Base-by-base conservation (phyloP, 768 basidiomycete genomes). In the Lactarius deliciosus region DNA sequence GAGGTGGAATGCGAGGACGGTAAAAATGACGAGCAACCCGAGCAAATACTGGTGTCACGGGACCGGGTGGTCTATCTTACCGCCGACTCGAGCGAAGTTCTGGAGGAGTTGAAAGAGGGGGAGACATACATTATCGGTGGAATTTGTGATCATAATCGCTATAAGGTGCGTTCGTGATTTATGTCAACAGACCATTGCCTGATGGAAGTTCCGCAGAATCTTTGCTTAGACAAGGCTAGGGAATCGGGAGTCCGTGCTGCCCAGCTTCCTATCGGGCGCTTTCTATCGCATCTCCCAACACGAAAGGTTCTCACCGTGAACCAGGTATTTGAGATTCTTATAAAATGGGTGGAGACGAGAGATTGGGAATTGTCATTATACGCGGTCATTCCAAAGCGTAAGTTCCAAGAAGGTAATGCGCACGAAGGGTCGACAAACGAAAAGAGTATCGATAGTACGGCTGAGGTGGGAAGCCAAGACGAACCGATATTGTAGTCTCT, bases 251-350 rank as follows among this genome's bases (percentile, higher is more conserved):
- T 98, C 63, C 85, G 88, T 53, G 90, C 94, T 47, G 97, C 95
- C 5, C 88, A 92, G 59, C 85, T 99, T 63, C 97, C 97, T 3
- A 98, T 99, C 63, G 92, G 94, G n/a, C 89, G 87, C 63, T 97
- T 92, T 75, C 80, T 98, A 41, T 82, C 89, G 54, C 84, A 89
- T 57, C 80, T 99, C 64, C 83, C 89, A 38, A 95, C 96, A 11
- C 87, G 97, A 68, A 98, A 98, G 73, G 94, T 99, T 38, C 81
- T 99, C 69, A 99, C 97, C 1, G 95, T 99, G 62, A 98, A 99
- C 76, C 97, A 98, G 78, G 85, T 84, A 53, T 92, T 96, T 74
- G 94, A 96, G 76, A 97, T 98, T 70, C 81, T 99, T 64, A 76
- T 95, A 22, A 86, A 88, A 71, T 98, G 94, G 91, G 84, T 90